A percentile compares a stretch with the other conserved stretches of the same genome.
Conservation (phyloP, 495 filamentous ascomycete species). For the Achaetomiella virescens region DNA sequence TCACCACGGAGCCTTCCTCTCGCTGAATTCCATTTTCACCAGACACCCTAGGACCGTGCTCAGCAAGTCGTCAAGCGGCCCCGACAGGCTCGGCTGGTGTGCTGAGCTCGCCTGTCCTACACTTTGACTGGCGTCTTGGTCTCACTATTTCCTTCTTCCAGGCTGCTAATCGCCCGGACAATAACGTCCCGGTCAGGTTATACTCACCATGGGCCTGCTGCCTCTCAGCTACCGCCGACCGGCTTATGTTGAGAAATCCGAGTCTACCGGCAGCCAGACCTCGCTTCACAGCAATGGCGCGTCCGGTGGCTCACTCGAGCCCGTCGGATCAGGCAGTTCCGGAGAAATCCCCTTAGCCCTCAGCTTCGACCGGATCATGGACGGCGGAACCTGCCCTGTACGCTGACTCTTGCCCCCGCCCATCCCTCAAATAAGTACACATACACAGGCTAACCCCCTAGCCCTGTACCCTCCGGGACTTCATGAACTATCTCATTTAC, state of each 20-base stretch:
- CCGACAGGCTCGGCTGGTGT: too few species aligned
- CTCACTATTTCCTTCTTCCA: too few species aligned
- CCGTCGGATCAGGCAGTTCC: conserved; percentile 13
- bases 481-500: conserved; percentile 75
- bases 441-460: background rate
- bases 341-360: conserved; percentile 60
- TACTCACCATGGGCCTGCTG: conserved; percentile 25
- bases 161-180: too few species aligned
- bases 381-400: conserved; percentile 73
- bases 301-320: conserved; percentile 18
- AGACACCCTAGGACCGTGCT: too few species aligned
- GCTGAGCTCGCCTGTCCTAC: too few species aligned
- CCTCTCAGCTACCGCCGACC: conserved; percentile 37
- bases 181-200: background rate
- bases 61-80: too few species aligned
- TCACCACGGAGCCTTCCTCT: too few species aligned
- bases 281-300: conserved; percentile 18
- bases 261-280: conserved; percentile 23
- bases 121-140: too few species aligned
- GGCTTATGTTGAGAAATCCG: conserved; percentile 27
- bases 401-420: conserved; percentile 23
- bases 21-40: too few species aligned
- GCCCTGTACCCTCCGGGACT: conserved; percentile 69
- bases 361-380: conserved; percentile 64
- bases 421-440: background rate